Percentiles rank a stretch among this genome's conserved stretches.
phyloP scores from a whole-genome alignment of 1,284 basidiomycete genomes.

The Cryptococcus deneoformans region DNA sequence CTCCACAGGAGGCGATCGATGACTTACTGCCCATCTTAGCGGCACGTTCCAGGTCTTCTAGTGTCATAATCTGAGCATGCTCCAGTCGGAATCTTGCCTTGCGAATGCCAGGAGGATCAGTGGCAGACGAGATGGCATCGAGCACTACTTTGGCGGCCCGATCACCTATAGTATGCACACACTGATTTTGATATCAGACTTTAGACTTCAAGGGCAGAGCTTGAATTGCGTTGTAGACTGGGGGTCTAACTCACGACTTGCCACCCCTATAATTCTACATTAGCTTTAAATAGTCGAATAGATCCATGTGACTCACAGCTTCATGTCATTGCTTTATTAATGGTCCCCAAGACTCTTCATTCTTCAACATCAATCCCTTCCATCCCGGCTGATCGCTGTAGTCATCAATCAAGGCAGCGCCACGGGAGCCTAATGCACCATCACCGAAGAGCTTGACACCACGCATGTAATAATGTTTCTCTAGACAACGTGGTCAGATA shows the following conservation, averaged over 20 bases:
- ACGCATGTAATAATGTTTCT: conserved; percentile 62
- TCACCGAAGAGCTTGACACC: conserved; percentile 74
- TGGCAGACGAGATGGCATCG: conserved; percentile 65
- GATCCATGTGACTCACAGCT: conserved; percentile 55
- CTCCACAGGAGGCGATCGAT: not conserved
- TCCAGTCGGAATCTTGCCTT: conserved; percentile 72
- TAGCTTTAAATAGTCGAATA: not conserved
- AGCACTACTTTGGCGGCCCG: conserved; percentile 77
- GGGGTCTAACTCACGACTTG: conserved; percentile 44
- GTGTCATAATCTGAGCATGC: conserved; percentile 82
- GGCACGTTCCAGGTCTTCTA: conserved; percentile 64
- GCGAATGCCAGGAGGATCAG: conserved; percentile 24
- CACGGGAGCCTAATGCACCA: conserved; percentile 88
- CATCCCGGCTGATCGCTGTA: conserved; percentile 75
- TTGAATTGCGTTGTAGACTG: no score
- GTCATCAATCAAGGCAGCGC: conserved; percentile 79
- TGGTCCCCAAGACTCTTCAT: conserved; percentile 56
- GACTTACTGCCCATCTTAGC: conserved; percentile 67
- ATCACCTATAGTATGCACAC: conserved; percentile 90
- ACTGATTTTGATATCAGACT: conserved; percentile 52
- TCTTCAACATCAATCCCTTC: conserved; percentile 64
- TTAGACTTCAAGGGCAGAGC: conserved; percentile 2
- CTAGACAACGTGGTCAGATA: conserved; percentile 36
- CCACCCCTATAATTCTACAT: conserved; percentile 39
- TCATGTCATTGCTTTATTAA: conserved; percentile 65